Base-by-base conservation (phyloP, 305 asterid genomes). In the Solanum chacoense region DNA sequence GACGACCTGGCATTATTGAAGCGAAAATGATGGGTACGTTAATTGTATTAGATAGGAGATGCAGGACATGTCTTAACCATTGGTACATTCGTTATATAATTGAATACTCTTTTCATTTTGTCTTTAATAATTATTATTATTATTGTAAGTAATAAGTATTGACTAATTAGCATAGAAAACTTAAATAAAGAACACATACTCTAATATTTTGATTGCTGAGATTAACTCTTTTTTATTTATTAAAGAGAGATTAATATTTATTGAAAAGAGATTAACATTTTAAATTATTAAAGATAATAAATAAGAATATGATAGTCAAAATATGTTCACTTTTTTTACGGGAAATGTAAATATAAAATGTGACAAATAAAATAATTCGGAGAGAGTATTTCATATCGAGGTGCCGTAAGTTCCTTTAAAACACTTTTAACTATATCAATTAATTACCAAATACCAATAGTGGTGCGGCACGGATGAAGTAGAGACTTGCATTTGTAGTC, bases 31-130 rank as follows among this genome's bases (percentile, higher is more conserved):
- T 0, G 11, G 67, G 5, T 55, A 55, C 5, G 11, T 20, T 1
- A 7, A 20, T 55, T 55, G 11, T 0, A 55, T 18, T 1, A 55
- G 24, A 55, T 55, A 20, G 5, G 24, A 18, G 67, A 55, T 18
- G 11, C n/a, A 6, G 0, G 10, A 55, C 10, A 55, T 0, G 10
- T 7, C 4, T 55, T 59, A 16, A 6, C 0, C 3, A 1, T 0
- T 14, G 22, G 3, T 45, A 45, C 22, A 45, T 45, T 45, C 20
- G 1, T 0, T 45, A 45, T 45, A 14, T 45, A 45, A 45, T 45
- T 45, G 3, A 45, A 45, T 14, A 5, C 20, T 45, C 20, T 45
- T 45, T 45, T 45, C 22, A 45, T 14, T 45, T 45, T 45, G 8
- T 3, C 3, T 45, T 2, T 14, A 45, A 5, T 14, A 45, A 14